A percentile compares a stretch with the other conserved stretches of the same genome.
phyloP scores from a whole-genome alignment of 176 grass and related monocot species.

The Triticum aestivum region IWGSC_CS_RefSeq_v2.1 NC_057802.1:455541666-455542165 shows the following conservation, averaged over 20 bases:
- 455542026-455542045: conserved; percentile 77
- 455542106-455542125: background rate
- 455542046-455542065: conserved; percentile 67
- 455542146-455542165: background rate
- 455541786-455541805: conserved; percentile 8
- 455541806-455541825: background rate
- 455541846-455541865: background rate
- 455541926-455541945: conserved; percentile 22
- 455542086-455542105: background rate
- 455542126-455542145: background rate
- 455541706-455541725: conserved; percentile 20
- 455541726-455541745: background rate
- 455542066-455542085: conserved; percentile 58
- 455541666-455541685: background rate
- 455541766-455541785: background rate
- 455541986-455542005: conserved; percentile 48
- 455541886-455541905: background rate
- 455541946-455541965: conserved; percentile 10
- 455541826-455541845: conserved; percentile 15
- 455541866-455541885: conserved; percentile 10
- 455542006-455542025: conserved; percentile 38
- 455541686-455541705: conserved; percentile 31
- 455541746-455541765: background rate
- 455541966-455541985: conserved; percentile 36
- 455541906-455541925: background rate